Conservation (phyloP, 1,139 yeast species). For the Suhomyces bokatorum region DNA sequence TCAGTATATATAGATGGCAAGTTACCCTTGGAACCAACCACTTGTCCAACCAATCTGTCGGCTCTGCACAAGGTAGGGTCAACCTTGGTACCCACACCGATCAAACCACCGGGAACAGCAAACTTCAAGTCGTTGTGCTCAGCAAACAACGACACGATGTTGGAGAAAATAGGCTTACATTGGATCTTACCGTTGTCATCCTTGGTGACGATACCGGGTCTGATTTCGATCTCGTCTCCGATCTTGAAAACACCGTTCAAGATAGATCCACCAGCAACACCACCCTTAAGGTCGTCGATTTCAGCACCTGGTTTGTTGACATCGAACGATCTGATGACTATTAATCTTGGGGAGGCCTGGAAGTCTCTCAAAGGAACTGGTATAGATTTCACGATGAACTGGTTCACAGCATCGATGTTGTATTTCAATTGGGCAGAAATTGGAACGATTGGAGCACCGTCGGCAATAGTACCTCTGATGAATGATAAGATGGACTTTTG, state of each 20-base stretch:
- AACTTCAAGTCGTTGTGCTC: slow-evolving; percentile 97
- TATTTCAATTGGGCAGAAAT: slow-evolving; percentile 98
- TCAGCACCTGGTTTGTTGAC: slow-evolving; percentile 99
- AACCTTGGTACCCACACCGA: slow-evolving; percentile 98
- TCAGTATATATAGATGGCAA: slow-evolving; percentile 96
- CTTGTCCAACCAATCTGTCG: slow-evolving; percentile 98
- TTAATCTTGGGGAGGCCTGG: slow-evolving; percentile 87
- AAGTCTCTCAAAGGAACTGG: slow-evolving; percentile 98
- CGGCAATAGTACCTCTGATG: slow-evolving; percentile 97
- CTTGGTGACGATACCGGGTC: slow-evolving; percentile 98
- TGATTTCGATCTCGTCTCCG: slow-evolving; percentile 97
- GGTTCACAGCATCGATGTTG: slow-evolving; percentile 97
- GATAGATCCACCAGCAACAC: slow-evolving; percentile 99
- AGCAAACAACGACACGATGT: slow-evolving; percentile 91
- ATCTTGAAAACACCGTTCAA: slow-evolving; percentile 94
- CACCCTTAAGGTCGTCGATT: slow-evolving; percentile 96
- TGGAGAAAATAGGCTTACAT: slow-evolving; percentile 94
- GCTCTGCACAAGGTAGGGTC: slow-evolving; percentile 99
- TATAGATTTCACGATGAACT: slow-evolving; percentile 90
- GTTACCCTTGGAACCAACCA: slow-evolving; percentile 95
- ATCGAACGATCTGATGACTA: slow-evolving; percentile 97
- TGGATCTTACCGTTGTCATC: slow-evolving; percentile 90
- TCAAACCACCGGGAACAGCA: slow-evolving; percentile 99
- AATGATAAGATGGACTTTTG: slow-evolving; percentile 88
- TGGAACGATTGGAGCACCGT: slow-evolving; percentile 98